Evolutionary conservation across 495 filamentous ascomycete species (phyloP).

Genomic region (Aspergillus avenaceus): DNA sequence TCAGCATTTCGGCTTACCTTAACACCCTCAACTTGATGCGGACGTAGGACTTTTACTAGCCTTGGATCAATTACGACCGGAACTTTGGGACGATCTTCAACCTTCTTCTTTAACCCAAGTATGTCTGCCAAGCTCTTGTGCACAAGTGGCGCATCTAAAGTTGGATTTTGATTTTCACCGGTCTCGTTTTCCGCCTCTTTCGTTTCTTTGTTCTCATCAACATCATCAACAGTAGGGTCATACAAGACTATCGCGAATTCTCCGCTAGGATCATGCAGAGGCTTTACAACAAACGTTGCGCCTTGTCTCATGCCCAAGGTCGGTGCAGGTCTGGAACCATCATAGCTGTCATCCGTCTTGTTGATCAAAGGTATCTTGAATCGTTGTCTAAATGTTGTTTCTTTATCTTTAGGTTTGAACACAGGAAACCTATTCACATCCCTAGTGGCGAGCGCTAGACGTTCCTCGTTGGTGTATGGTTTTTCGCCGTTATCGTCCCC

Average conservation of each 20-base stretch:
- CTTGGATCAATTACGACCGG: conserved; percentile 96
- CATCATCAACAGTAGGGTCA: conserved; percentile 91
- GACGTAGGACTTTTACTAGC: conserved; percentile 85
- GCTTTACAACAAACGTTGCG: conserved; percentile 80
- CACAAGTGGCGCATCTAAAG: conserved; percentile 74
- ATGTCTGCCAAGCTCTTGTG: conserved; percentile 97
- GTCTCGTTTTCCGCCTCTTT: conserved; percentile 47
- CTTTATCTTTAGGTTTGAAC: conserved; percentile 87
- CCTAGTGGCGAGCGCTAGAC: conserved; percentile 78
- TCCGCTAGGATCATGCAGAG: conserved; percentile 89
- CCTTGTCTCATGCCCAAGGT: conserved; percentile 82
- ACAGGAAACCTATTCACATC: conserved; percentile 88
- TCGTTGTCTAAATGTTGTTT: conserved; percentile 69
- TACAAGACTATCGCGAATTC: conserved; percentile 97
- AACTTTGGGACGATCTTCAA: conserved; percentile 75
- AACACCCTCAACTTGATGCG: conserved; percentile 97
- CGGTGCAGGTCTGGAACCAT: conserved; percentile 73
- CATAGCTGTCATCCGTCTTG: conserved; percentile 67
- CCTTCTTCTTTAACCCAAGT: conserved; percentile 86
- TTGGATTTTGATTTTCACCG: conserved; percentile 47
- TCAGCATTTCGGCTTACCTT: conserved; percentile 47
- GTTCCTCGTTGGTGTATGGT: conserved; percentile 83
- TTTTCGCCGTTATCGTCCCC: conserved; percentile 67
- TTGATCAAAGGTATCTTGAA: conserved; percentile 86
- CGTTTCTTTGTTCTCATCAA: conserved; percentile 50